Conservation (phyloP, 257 asterid genomes). For the Nicotiana obtusifolia region DNA sequence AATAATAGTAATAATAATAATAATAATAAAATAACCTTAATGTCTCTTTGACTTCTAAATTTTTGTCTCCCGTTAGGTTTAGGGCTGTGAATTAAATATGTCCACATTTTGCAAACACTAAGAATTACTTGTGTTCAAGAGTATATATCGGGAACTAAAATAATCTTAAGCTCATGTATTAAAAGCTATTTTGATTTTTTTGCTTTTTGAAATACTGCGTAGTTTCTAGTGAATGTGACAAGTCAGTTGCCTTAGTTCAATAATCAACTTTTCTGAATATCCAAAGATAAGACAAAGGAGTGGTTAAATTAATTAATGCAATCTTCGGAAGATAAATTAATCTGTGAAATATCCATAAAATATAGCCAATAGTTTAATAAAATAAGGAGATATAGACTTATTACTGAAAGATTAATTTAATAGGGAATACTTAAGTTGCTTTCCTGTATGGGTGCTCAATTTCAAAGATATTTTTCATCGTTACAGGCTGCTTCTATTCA, state of each 20-base stretch:
- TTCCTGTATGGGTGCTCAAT: neutral
- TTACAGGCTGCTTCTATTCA: neutral
- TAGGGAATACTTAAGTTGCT: neutral
- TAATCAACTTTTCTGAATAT: no score
- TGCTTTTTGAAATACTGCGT: neutral
- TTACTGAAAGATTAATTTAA: neutral
- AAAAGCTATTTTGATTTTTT: neutral
- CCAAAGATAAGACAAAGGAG: neutral
- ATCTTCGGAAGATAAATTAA: no score
- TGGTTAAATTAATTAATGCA: no score
- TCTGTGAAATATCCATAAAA: neutral
- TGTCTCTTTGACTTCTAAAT: no score
- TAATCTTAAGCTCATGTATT: no score
- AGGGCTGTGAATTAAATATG: neutral
- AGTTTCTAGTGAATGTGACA: neutral
- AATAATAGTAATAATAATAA: no score
- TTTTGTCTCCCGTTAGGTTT: neutral
- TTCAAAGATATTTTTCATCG: neutral
- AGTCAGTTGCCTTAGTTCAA: no score
- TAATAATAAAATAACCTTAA: no score
- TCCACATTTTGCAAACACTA: neutral
- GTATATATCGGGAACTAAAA: neutral
- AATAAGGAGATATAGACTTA: neutral
- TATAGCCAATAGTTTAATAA: neutral
- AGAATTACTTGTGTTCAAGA: neutral